Percentiles rank a stretch among this genome's conserved stretches.
phyloP scores from a whole-genome alignment of 768 basidiomycete species.

The Mycena crocata region DNA sequence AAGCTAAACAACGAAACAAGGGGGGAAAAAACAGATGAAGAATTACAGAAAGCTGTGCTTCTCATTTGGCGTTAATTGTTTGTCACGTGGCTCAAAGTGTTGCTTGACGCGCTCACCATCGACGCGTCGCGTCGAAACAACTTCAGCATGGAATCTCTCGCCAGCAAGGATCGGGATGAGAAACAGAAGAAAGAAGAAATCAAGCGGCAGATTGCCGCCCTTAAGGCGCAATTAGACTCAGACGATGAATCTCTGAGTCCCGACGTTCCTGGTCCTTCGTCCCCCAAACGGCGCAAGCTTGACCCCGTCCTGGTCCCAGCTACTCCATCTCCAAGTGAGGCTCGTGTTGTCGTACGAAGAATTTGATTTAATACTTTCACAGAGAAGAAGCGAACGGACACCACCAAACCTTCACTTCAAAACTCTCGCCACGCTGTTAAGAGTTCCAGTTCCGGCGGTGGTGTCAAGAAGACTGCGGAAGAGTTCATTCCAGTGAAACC shows the following conservation, averaged over 20 bases:
- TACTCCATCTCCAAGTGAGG: constrained; percentile 78
- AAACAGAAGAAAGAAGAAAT: constrained; percentile 49
- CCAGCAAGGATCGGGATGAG: constrained; percentile 43
- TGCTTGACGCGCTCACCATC: too few species aligned
- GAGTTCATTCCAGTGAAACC: constrained; percentile 41
- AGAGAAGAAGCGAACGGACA: constrained; percentile 29
- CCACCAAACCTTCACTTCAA: constrained; percentile 16
- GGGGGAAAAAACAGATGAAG: too few species aligned
- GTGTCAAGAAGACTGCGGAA: background rate
- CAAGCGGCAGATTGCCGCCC: constrained; percentile 52
- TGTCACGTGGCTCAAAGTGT: too few species aligned
- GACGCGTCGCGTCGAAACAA: constrained; percentile 3
- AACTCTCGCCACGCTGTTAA: constrained; percentile 16
- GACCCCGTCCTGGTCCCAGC: constrained; percentile 56
- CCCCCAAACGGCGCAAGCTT: constrained; percentile 54
- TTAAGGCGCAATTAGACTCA: constrained; percentile 53
- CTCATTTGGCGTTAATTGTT: too few species aligned
- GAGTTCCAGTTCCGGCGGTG: constrained; percentile 12
- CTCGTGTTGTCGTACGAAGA: constrained; percentile 45
- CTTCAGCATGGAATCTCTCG: constrained; percentile 51
- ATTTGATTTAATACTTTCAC: constrained; percentile 28
- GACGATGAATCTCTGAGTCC: constrained; percentile 25
- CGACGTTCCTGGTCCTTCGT: constrained; percentile 33
- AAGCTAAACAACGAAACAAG: too few species aligned
- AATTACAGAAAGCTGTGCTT: too few species aligned